A percentile compares a stretch with the other conserved stretches of the same genome.
Conservation (phyloP, 1,284 basidiomycete genomes). For the Omphalotus olearius region DNA sequence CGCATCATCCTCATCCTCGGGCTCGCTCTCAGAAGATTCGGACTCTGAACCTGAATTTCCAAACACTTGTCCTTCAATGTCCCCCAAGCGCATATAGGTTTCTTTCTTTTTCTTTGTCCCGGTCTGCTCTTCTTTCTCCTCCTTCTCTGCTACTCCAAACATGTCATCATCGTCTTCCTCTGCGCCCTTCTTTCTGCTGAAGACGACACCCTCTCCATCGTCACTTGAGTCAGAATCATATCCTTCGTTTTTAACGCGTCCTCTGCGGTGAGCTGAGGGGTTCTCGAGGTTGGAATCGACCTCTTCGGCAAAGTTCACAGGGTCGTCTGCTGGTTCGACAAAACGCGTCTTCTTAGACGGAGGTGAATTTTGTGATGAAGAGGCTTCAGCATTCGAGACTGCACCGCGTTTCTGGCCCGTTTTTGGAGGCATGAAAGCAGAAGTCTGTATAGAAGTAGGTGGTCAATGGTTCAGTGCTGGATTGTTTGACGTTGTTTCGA, state of each 20-base stretch:
- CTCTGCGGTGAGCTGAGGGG: constrained; percentile 51
- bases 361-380: constrained; percentile 21
- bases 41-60: constrained; percentile 45
- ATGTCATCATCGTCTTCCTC: constrained; percentile 82
- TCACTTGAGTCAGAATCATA: constrained; percentile 94
- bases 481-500: no score
- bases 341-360: constrained; percentile 76
- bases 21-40: constrained; percentile 49
- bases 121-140: constrained; percentile 40
- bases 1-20: constrained; percentile 78
- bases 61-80: constrained; percentile 96
- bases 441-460: background rate
- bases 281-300: constrained; percentile 70
- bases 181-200: constrained; percentile 58
- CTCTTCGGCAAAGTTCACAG: constrained; percentile 68
- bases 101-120: constrained; percentile 59
- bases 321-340: constrained; percentile 71
- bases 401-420: constrained; percentile 56
- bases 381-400: constrained; percentile 35
- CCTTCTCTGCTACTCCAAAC: constrained; percentile 71
- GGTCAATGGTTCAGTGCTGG: background rate
- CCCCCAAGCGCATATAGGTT: constrained; percentile 80
- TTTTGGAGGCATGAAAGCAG: constrained; percentile 42
- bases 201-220: constrained; percentile 87
- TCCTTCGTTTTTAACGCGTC: constrained; percentile 78